These are phyloP conservation scores for Tinospora cordifolia DNA, from an alignment of 164 flowering plant species.

Conservation along the genomic window DNA sequence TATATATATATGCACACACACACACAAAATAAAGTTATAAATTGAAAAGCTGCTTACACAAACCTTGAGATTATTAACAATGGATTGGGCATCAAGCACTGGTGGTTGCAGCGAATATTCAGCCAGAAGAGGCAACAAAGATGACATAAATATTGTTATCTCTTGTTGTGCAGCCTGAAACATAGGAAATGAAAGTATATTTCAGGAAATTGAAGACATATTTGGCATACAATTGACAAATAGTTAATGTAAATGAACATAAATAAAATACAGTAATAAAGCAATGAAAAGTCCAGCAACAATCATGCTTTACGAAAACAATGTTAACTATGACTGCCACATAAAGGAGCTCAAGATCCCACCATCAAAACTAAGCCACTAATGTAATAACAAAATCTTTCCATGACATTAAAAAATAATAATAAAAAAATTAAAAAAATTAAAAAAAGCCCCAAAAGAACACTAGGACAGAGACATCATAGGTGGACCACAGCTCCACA, in stretches of 20 bases:
- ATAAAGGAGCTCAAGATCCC: conserved; percentile 1
- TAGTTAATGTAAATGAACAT: not conserved
- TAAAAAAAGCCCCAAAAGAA: not conserved
- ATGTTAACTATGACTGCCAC: not conserved
- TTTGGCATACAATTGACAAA: not conserved
- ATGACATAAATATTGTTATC: conserved; percentile 69
- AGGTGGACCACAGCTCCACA: not conserved
- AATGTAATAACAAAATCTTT: not conserved
- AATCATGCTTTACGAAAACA: not conserved
- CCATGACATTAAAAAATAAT: too few species aligned
- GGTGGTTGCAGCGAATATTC: conserved; percentile 87
- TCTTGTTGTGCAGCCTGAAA: conserved; percentile 91
- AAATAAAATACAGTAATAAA: not conserved
- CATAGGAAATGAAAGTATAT: conserved; percentile 11
- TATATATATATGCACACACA: too few species aligned
- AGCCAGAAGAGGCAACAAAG: conserved; percentile 76
- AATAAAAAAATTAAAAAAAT: too few species aligned
- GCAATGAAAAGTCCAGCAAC: not conserved
- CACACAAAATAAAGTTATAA: conserved; percentile 6
- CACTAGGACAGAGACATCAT: not conserved
- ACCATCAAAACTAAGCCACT: not conserved
- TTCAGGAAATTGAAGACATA: not conserved
- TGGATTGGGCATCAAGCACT: conserved; percentile 85
- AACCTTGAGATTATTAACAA: conserved; percentile 89
- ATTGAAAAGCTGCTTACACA: conserved; percentile 10